Percentiles rank a stretch among this genome's conserved stretches.
Conservation (phyloP, 805 yeast species). For the Osmozyma mogii region DNA sequence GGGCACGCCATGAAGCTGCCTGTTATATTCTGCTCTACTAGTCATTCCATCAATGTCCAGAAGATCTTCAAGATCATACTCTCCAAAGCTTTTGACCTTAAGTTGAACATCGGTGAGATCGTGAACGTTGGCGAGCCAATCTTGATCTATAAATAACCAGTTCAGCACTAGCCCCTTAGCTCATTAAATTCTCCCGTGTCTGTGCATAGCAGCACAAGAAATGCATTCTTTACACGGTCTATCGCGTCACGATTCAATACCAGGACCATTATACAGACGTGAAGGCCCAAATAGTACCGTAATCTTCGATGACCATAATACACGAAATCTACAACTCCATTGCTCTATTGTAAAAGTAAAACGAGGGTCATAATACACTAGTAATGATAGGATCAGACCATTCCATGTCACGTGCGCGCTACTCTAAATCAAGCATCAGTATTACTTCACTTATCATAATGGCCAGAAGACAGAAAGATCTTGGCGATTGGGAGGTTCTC, state of each 20-base stretch:
- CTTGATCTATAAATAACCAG: conserved; percentile 49
- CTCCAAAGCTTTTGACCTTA: conserved; percentile 83
- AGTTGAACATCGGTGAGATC: conserved; percentile 76
- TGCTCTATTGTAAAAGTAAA: no score
- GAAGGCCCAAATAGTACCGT: background rate
- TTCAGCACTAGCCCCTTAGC: no score
- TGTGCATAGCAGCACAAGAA: background rate
- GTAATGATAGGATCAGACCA: background rate
- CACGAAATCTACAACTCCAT: background rate
- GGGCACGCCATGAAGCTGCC: conserved; percentile 87
- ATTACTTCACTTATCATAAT: conserved; percentile 3
- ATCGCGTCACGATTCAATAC: background rate
- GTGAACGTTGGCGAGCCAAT: conserved; percentile 87
- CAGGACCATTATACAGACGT: background rate
- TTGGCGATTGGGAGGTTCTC: conserved; percentile 31
- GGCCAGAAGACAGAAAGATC: conserved; percentile 13
- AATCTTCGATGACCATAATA: background rate
- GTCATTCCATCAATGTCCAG: conserved; percentile 87
- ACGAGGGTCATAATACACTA: background rate
- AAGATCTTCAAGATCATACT: conserved; percentile 87
- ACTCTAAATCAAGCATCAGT: background rate
- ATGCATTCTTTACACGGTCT: background rate
- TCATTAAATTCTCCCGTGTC: background rate
- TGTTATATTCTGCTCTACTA: conserved; percentile 81
- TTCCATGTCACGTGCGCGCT: background rate